Evolutionary conservation across 257 asterid species (phyloP), one percentile per base, ranked within the genome.

Genomic region (Eustoma russellianum): DNA sequence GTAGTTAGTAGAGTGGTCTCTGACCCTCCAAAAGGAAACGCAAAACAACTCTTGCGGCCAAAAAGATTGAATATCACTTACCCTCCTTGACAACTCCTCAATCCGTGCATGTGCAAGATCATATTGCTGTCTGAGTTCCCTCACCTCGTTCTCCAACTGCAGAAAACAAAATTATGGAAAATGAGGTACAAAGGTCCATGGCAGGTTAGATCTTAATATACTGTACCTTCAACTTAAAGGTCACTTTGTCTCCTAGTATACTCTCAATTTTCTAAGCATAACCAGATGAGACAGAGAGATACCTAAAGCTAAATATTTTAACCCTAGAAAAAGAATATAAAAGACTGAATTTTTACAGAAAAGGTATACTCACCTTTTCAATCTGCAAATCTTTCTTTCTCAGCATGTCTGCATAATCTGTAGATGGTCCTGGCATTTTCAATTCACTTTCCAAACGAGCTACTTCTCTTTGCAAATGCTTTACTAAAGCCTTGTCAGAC

Each of bases 401-500:
- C 67, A 92, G 68, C 70, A 81, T 66, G 19, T 77, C 62, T 48
- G 74, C 74, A 67, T 85, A 83, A 72, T 92, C 99, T 16, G 84
- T 78, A 12, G 68, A 50, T 53, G 88, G 66, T 68, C 85, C 94
- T 30, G 97, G 97, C 65, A 74, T 74, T 75, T 74, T 85, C 59
- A 92, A 64, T 63, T 92, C 99, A 55, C 81, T 79, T 82, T 92
- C 99, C 84, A 92, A 68, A 70, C 99, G 72, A 24, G 99, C 97
- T 56, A 92, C 78, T 84, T 92, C 99, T 68, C 75, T 92, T 75
- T 92, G 99, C 71, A 92, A 82, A 62, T 92, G 97, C 72, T 92
- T 92, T 74, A 92, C 99, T 83, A 92, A 73, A 56, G 99, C 95
- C 77, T 88, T 92, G 69, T 92, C 99, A 75, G 99, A 88, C 95